Evolutionary conservation across 1,139 yeast species (phyloP).

Genomic region (Geotrichum klebahnii): DNA sequence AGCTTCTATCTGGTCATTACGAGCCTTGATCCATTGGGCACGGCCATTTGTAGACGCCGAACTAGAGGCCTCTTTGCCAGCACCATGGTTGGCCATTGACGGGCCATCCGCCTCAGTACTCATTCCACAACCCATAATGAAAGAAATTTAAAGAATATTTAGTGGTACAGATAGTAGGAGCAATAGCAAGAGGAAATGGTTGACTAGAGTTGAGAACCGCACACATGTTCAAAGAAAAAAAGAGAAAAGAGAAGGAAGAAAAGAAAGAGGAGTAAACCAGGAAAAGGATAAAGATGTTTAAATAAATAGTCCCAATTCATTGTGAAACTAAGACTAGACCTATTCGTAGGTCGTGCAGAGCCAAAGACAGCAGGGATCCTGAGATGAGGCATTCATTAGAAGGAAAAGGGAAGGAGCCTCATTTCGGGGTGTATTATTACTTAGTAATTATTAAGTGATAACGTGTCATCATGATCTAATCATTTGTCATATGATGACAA

Average conservation of each 20-base stretch:
- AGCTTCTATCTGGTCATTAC: conserved; percentile 67
- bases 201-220: too few relatives aligned
- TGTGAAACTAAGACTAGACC: neutral
- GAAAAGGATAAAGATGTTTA: neutral
- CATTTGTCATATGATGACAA: too few relatives aligned
- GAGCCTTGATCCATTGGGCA: conserved; percentile 18
- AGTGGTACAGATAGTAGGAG: too few relatives aligned
- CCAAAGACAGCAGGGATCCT: too few relatives aligned
- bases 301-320: neutral
- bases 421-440: too few relatives aligned
- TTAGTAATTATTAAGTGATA: too few relatives aligned
- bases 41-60: conserved; percentile 15
- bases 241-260: neutral
- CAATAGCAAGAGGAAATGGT: neutral
- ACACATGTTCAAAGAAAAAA: neutral
- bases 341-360: too few relatives aligned
- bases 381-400: too few relatives aligned
- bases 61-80: conserved; percentile 7
- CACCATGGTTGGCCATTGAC: neutral
- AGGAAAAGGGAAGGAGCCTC: too few relatives aligned
- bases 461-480: too few relatives aligned
- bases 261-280: neutral
- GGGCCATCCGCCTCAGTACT: conserved; percentile 48
- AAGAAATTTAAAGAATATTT: too few relatives aligned
- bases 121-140: conserved; percentile 63